phyloP scores from a whole-genome alignment of 208 protist genomes.

The Trypanosoma cruzi region DNA sequence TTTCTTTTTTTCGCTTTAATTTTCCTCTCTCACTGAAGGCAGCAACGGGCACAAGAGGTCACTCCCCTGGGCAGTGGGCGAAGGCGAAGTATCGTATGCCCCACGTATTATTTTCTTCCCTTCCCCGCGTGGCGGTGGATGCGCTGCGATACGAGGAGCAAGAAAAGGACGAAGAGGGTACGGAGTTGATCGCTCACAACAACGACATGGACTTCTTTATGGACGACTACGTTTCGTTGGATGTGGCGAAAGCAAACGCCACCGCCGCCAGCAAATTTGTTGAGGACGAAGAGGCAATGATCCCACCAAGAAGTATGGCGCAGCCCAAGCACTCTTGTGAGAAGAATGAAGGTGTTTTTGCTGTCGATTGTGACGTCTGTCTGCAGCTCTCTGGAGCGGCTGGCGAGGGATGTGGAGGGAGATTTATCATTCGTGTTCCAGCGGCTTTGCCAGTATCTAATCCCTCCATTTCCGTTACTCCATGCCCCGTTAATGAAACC shows the following conservation, averaged over 20 bases:
- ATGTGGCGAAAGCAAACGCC: background rate
- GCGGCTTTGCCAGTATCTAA: background rate
- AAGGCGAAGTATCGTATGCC: constrained; percentile 4
- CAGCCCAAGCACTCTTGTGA: background rate
- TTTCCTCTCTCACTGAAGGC: background rate
- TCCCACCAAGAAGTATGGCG: background rate
- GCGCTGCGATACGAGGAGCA: background rate
- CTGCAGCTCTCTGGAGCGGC: background rate
- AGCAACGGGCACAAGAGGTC: background rate
- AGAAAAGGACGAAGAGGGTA: background rate
- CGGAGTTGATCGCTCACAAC: background rate
- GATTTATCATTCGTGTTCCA: background rate
- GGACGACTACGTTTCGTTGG: background rate
- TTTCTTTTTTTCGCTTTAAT: background rate
- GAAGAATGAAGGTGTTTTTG: background rate
- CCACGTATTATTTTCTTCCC: constrained; percentile 7
- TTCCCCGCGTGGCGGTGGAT: background rate
- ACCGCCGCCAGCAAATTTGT: background rate
- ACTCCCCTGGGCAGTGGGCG: background rate
- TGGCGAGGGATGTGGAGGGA: background rate
- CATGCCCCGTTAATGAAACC: background rate
- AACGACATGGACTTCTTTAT: constrained; percentile 4
- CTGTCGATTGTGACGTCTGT: constrained; percentile 8
- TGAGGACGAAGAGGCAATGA: background rate
- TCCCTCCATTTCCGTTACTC: background rate